phyloP scores from a whole-genome alignment of 2,329 filamentous ascomycete genomes.

The Pseudocercospora fuligena region DNA sequence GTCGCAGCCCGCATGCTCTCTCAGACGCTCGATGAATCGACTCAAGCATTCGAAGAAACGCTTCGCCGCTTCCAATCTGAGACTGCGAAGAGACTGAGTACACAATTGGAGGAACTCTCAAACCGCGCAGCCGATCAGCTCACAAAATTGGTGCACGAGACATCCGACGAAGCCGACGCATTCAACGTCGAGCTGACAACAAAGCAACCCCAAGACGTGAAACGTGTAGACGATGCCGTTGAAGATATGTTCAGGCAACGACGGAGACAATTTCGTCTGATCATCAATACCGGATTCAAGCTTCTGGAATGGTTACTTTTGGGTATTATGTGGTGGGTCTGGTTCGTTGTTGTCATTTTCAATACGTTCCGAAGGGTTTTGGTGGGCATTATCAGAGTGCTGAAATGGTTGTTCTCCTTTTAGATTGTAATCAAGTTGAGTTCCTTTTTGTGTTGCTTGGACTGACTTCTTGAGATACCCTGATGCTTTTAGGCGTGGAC shows the following conservation, averaged over 20 bases:
- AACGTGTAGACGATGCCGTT: slow-evolving; percentile 78
- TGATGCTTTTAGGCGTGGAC: slow-evolving; percentile 9
- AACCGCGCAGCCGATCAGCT: slow-evolving; percentile 56
- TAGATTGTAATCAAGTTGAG: not conserved
- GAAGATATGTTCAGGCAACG: slow-evolving; percentile 71
- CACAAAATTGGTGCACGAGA: slow-evolving; percentile 65
- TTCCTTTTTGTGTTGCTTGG: not conserved
- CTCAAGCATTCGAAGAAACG: slow-evolving; percentile 49
- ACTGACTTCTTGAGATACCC: slow-evolving; percentile 23
- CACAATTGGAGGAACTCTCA: slow-evolving; percentile 50
- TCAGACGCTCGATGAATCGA: slow-evolving; percentile 49
- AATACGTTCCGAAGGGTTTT: slow-evolving; percentile 68
- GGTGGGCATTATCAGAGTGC: slow-evolving; percentile 61
- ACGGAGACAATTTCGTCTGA: slow-evolving; percentile 73
- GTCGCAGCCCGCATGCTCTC: slow-evolving; percentile 59
- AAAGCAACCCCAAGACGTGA: slow-evolving; percentile 77
- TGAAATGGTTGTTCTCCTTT: slow-evolving; percentile 70
- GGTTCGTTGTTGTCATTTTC: slow-evolving; percentile 82
- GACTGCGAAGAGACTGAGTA: slow-evolving; percentile 51
- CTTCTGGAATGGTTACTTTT: slow-evolving; percentile 86
- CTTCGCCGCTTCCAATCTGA: slow-evolving; percentile 57
- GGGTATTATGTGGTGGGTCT: slow-evolving; percentile 91
- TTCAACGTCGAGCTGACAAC: slow-evolving; percentile 76
- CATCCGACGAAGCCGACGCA: slow-evolving; percentile 79
- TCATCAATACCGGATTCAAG: slow-evolving; percentile 77